A percentile compares a stretch with the other conserved stretches of the same genome.
phyloP scores from a whole-genome alignment of 768 basidiomycete genomes.

The Pleurotus tuoliensis region DNA sequence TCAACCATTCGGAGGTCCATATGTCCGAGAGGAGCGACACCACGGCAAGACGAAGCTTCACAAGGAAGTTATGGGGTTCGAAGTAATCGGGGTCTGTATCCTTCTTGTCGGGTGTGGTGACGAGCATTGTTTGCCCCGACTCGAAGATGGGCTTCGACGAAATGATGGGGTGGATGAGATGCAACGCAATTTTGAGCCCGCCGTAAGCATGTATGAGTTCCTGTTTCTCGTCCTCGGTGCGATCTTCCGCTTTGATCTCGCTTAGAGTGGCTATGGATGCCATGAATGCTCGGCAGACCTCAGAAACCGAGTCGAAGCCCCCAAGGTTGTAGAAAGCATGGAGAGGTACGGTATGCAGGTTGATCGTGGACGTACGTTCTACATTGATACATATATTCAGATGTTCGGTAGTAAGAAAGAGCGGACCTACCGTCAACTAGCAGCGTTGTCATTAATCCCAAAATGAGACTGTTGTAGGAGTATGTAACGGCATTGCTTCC shows the following conservation, averaged over 20 bases:
- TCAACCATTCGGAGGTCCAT: slow-evolving; percentile 86
- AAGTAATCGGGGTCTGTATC: slow-evolving; percentile 78
- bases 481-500: slow-evolving; percentile 29
- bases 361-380: slow-evolving; percentile 76
- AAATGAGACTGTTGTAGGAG: slow-evolving; percentile 44
- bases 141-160: slow-evolving; percentile 81
- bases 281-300: slow-evolving; percentile 52
- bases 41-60: slow-evolving; percentile 68
- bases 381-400: not conserved
- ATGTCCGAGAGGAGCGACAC: slow-evolving; percentile 64
- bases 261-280: slow-evolving; percentile 53
- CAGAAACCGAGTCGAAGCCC: slow-evolving; percentile 67
- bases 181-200: slow-evolving; percentile 77
- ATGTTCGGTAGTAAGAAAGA: no score
- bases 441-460: slow-evolving; percentile 41
- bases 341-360: slow-evolving; percentile 80
- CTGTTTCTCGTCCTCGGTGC: slow-evolving; percentile 52
- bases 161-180: slow-evolving; percentile 71
- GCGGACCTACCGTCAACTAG: slow-evolving; percentile 43
- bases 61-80: slow-evolving; percentile 83
- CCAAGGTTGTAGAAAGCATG: slow-evolving; percentile 66
- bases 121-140: slow-evolving; percentile 73
- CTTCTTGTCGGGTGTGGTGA: slow-evolving; percentile 73
- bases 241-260: slow-evolving; percentile 48
- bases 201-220: slow-evolving; percentile 75